Base-by-base conservation (phyloP, 2,329 filamentous ascomycete species). In the Aspergillus sp. region DNA sequence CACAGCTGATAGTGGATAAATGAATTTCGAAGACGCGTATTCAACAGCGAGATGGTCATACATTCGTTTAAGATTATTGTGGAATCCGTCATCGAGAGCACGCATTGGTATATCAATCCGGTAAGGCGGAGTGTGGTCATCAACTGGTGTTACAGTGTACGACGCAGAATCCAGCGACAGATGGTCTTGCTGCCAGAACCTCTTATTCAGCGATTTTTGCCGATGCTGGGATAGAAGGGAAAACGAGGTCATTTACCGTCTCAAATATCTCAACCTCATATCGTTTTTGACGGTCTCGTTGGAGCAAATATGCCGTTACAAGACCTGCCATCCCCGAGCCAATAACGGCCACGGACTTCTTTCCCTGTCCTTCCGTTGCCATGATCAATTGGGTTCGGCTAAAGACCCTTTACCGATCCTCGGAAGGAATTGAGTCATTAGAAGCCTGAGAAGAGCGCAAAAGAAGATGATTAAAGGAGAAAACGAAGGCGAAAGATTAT, bases 31-130 rank as follows among this genome's bases (percentile, higher is more conserved):
- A 8, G 70, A 64, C 36, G 72, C 69, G 48, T 78, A 76, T 4
- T 63, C 62, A 8, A 82, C 66, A 2, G 66, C 70, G 3, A 83
- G 62, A 52, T 79, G 67, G 28, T 75, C 66, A 58, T 82, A 82
- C 73, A 83, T 76, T 28, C 68, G 66, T 51, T 70, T 72, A 42
- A 82, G 62, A 50, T 80, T 78, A 41, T 62, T 58, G 55, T 82
- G 81, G 59, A 77, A 82, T 19, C 73, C 72, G 7, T 65, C 70
- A 9, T 71, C 71, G 50, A 77, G 75, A 5, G 70, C 71, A 44
- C 74, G 72, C 74, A 77, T 77, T 32, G 74, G 74, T 36, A 77
- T 57, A 58, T 77, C 73, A 35, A 74, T 61, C 50, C 71, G 68
- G 43, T 63, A 58, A 30, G 54, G 49, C 4, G 33, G 43, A 55